A percentile compares a stretch with the other conserved stretches of the same genome.
phyloP scores from a whole-genome alignment of 768 basidiomycete genomes.

The Phaeolepiota aurea region DNA sequence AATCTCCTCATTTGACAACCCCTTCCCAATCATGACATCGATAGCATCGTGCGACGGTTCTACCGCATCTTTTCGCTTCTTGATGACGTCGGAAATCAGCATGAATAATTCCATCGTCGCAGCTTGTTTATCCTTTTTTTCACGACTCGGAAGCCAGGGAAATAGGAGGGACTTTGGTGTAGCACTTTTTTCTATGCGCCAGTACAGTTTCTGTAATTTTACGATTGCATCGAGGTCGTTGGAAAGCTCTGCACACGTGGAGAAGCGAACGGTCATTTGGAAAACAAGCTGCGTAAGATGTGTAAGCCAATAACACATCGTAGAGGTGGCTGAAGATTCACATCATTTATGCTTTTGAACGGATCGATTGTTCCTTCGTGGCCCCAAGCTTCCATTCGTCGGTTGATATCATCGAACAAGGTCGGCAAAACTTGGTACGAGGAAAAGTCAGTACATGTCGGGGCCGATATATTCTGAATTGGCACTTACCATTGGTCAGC shows the following conservation, averaged over 20 bases:
- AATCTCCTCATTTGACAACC: conserved; percentile 16
- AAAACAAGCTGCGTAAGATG: conserved; percentile 18
- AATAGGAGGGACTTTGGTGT: conserved; percentile 23
- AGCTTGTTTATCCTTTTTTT: conserved; percentile 18
- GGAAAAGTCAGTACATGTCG: not conserved
- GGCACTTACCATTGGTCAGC: conserved; percentile 14
- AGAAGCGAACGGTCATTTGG: conserved; percentile 27
- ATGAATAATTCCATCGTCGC: conserved; percentile 21
- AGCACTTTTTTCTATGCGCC: conserved; percentile 21
- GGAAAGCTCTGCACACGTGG: conserved; percentile 23
- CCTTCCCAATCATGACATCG: conserved; percentile 23
- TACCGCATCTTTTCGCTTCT: conserved; percentile 15
- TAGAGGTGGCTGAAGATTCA: conserved; percentile 4
- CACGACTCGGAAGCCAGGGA: conserved; percentile 24
- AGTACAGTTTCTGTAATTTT: conserved; percentile 18
- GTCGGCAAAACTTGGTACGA: conserved; percentile 16
- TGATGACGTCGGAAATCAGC: conserved; percentile 16
- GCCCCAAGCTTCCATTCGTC: conserved; percentile 15
- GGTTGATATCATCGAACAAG: conserved; percentile 17
- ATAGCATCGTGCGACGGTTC: conserved; percentile 21
- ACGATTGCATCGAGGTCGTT: conserved; percentile 14
- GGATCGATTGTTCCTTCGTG: conserved; percentile 21
- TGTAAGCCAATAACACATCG: too few relatives aligned
- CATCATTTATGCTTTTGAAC: conserved; percentile 23
- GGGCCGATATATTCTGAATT: not conserved